Percentiles rank a stretch among this genome's conserved stretches.
These are phyloP conservation scores for Cercospora sp. DNA, from an alignment of 2,329 filamentous ascomycete species.

Conservation along the genomic window DNA sequence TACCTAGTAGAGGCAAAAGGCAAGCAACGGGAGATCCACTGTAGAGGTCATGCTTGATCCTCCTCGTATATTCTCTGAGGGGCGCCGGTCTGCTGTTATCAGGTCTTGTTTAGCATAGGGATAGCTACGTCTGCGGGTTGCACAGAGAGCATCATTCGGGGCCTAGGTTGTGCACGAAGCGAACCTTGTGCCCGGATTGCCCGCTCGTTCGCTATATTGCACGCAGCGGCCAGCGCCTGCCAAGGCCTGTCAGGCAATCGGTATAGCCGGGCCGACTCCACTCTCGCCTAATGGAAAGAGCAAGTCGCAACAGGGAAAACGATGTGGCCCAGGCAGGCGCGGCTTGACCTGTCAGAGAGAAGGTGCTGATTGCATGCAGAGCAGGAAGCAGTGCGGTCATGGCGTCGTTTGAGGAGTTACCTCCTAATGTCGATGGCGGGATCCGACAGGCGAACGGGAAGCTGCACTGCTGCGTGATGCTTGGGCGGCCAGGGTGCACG, in stretches of 20 bases:
- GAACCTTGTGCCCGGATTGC: not conserved
- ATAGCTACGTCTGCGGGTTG: not conserved
- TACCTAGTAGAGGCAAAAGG: not conserved
- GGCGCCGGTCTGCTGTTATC: not conserved
- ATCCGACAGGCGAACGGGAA: slow-evolving; percentile 5
- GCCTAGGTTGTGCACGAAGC: not conserved
- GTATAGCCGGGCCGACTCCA: slow-evolving; percentile 4
- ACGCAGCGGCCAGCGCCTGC: not conserved
- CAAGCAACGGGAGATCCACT: not conserved
- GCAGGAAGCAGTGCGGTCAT: not conserved
- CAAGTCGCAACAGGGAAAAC: not conserved
- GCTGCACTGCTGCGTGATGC: not conserved
- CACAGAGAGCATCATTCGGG: not conserved
- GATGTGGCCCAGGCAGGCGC: not conserved
- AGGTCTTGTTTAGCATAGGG: not conserved
- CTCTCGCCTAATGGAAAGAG: not conserved
- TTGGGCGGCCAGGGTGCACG: not conserved
- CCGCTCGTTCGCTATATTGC: not conserved
- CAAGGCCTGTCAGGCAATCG: not conserved
- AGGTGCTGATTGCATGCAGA: not conserved
- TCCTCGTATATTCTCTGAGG: not conserved
- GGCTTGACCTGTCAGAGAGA: not conserved
- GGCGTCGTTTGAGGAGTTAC: not conserved
- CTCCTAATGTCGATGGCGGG: not conserved
- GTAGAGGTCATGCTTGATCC: not conserved